Conservation (phyloP, 1,139 yeast genomes). For the Spencermartinsiella ligniputridi region DNA sequence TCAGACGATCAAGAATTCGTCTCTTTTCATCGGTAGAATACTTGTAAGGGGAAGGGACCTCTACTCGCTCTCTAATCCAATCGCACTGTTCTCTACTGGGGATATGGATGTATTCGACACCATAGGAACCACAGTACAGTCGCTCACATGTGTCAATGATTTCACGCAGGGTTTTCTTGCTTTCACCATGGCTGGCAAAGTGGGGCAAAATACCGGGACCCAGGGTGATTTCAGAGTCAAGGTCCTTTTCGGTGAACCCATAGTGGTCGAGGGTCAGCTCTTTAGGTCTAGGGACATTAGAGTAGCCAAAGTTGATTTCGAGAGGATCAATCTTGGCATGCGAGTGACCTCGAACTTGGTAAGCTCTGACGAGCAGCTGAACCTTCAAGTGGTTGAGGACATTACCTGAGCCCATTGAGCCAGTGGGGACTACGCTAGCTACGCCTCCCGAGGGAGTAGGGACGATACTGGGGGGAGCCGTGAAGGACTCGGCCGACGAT, state of each 20-base stretch:
- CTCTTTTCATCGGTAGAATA: slow-evolving; percentile 87
- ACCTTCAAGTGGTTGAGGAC: slow-evolving; percentile 89
- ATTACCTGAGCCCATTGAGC: slow-evolving; percentile 28
- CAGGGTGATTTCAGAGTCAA: slow-evolving; percentile 76
- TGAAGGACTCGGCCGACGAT: slow-evolving; percentile 69
- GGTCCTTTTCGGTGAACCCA: slow-evolving; percentile 82
- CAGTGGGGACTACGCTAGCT: slow-evolving; percentile 38
- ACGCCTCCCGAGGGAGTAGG: slow-evolving; percentile 64
- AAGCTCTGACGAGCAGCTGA: slow-evolving; percentile 94
- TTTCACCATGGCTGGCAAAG: slow-evolving; percentile 60
- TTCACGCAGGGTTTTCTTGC: slow-evolving; percentile 66
- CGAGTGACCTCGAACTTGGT: slow-evolving; percentile 97
- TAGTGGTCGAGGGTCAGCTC: slow-evolving; percentile 90
- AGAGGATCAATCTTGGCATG: slow-evolving; percentile 94
- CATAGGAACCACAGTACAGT: slow-evolving; percentile 83
- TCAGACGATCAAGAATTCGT: slow-evolving; percentile 91
- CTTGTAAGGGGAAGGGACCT: slow-evolving; percentile 83
- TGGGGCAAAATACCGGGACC: slow-evolving; percentile 98
- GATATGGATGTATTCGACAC: slow-evolving; percentile 93
- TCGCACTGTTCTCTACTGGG: slow-evolving; percentile 95
- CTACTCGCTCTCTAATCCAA: slow-evolving; percentile 96
- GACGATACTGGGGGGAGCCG: slow-evolving; percentile 85
- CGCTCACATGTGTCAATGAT: slow-evolving; percentile 74
- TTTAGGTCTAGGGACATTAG: slow-evolving; percentile 60
- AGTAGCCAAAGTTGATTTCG: slow-evolving; percentile 71